Base-by-base conservation (phyloP, 257 asterid genomes). In the Leptodermis oblonga region DNA sequence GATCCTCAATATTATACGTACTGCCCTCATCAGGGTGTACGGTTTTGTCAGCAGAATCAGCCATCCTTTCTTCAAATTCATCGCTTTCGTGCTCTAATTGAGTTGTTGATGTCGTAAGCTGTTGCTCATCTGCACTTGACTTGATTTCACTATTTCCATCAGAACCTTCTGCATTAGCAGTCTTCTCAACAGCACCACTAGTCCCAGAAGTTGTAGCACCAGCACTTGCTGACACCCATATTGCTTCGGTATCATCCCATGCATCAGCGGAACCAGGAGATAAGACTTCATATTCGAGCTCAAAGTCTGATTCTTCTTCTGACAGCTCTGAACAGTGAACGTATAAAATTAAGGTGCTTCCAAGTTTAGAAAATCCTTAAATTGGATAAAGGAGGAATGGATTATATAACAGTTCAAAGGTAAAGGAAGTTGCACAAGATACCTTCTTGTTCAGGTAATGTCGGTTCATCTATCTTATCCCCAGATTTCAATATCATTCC, bases 401-500 rank as follows among this genome's bases (percentile, higher is more conserved):
- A 62, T 58, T 34, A 52, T 22, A 64, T n/a, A 20, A 12, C 28
- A 28, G 37, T 14, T 0, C 0, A 34, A 7, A 73, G 18, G 54
- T 26, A 7, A 48, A 67, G 25, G 34, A 39, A 39, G 20, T 53
- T 61, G 67, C 43, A 45, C 42, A 18, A 7, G 48, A 28, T 69
- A 94, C 97, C 99, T 87, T 89, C 88, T 54, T 76, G 82, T 68
- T 87, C 89, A 5, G 96, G 90, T 76, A 94, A 76, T 48, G 88
- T 82, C 49, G 99, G 97, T 74, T 82, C 88, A 31, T 73, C 73
- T 61, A 91, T 86, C 84, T 76, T 89, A 77, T 94, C 95, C 53
- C 97, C 99, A 58, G 97, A 94, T 55, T 87, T 94, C 78, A 94
- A 80, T 69, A 88, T 71, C 99, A 94, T 91, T 74, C 99, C 97